Percentiles rank a stretch among this genome's conserved stretches.
Conservation (phyloP, 306 rosid genomes). For the Macrotyloma uniflorum region DNA sequence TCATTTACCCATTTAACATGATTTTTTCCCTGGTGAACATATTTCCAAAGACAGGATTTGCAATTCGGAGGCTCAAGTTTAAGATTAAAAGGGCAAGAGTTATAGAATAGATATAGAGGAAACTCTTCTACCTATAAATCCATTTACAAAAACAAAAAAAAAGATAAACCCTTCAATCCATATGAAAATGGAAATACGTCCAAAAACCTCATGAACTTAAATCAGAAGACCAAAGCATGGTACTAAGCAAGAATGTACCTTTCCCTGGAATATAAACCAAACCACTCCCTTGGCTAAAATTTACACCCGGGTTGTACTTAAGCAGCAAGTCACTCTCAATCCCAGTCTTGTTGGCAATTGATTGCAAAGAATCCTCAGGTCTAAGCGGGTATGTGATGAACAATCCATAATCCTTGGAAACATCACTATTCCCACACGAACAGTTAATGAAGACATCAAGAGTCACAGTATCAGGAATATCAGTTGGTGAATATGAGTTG, state of each 20-base stretch:
- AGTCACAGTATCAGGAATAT: slow-evolving; percentile 36
- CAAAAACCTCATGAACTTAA: neutral
- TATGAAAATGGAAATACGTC: neutral
- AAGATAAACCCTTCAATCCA: neutral
- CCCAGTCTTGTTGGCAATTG: slow-evolving; percentile 32
- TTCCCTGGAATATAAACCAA: slow-evolving; percentile 67
- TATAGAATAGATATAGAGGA: neutral
- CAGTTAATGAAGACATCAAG: slow-evolving; percentile 67
- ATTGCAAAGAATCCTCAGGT: slow-evolving; percentile 48
- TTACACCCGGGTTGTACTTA: slow-evolving; percentile 56
- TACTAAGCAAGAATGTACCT: slow-evolving; percentile 50
- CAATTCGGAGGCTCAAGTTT: neutral
- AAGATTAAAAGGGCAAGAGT: neutral
- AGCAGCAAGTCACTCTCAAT: slow-evolving; percentile 42
- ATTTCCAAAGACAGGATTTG: neutral
- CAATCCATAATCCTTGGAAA: slow-evolving; percentile 65
- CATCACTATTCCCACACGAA: slow-evolving; percentile 60
- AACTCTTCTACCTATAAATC: slow-evolving; percentile 4
- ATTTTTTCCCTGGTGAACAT: neutral
- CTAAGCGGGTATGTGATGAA: slow-evolving; percentile 72
- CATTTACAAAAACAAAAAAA: neutral
- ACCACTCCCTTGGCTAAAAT: slow-evolving; percentile 62
- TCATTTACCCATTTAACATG: neutral
- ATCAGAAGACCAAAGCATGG: slow-evolving; percentile 21
- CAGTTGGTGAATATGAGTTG: slow-evolving; percentile 36